Evolutionary conservation across 2,329 filamentous ascomycete genomes (phyloP), one percentile per base, ranked within the genome.

Genomic region (Stemphylium vesicarium): DNA sequence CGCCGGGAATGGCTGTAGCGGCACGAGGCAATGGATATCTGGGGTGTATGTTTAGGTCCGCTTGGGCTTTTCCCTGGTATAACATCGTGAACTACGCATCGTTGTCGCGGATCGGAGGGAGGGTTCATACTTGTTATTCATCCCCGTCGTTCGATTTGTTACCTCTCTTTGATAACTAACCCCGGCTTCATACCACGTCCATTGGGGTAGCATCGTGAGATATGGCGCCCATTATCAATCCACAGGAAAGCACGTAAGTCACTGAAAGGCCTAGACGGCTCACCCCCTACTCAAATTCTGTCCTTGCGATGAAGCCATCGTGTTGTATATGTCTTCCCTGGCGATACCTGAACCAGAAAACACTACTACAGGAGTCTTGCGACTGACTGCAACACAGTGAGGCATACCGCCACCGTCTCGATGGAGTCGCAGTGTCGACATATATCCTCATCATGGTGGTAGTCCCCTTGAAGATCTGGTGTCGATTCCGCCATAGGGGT

Each of bases 381-480:
- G 18, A 29, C 40, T 55, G 36, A 55, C 47, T 15, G 13, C 12
- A 18, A 5, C 13, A 35, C 37, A 55, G 52, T 18, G 49, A 45
- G 15, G 50, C 59, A 4, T 65, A 59, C 43, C 59, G 52, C 29
- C 50, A 26, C 15, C 63, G 63, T 46, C 58, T 65, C 6, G 63
- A 64, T 63, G 66, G 66, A 41, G 59, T 61, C 4, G 56, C 60
- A 13, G 56, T 53, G 22, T 53, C 64, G 9, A 69, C 66, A 9
- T 69, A 68, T 26, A 43, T 56, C 15, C 37, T 69, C 13, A 50
- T 65, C 22, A 68, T 65, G 60, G 9, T 65, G 4, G 38, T 69
- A 5, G 66, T 69, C 7, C 66, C 66, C 12, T 41, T 68, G 18
- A 69, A 66, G 31, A 44, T 69, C 6, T 69, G 54, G 50, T 68